Evolutionary conservation across 106 monocot species (phyloP), one percentile per base, ranked within the genome.

Genomic region (Apostasia ramifera): DNA sequence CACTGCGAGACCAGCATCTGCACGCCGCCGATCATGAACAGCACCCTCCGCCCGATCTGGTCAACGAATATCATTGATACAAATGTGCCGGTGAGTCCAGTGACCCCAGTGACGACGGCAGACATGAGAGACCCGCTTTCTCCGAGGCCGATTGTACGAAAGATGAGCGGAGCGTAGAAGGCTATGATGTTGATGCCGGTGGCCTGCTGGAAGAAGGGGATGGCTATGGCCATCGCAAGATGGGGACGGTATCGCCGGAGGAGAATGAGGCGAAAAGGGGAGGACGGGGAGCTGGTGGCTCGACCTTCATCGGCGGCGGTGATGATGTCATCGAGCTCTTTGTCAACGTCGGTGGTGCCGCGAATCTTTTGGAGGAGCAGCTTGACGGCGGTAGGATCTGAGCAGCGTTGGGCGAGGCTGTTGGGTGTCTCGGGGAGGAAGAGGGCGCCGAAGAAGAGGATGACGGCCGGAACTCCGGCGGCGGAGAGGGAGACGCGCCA

Each of bases 141-240:
- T 3, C 71, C 78, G 3, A 81, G 62, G 0, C 82, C 82, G 7
- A 82, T 65, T 1, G 81, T 79, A 14, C 82, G 67, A 48, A 82
- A 73, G 6, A 79, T 49, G 8, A 82, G 53, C 4, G 79, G 82
- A 5, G 75, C 75, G 40, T 86, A 86, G 69, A 81, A 81, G 13
- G 57, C 78, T 12, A 86, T 75, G 40, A 79, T 78, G 42, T 86
- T 81, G 69, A 81, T 79, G 3, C 81, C 85, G 12, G 85, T 86
- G 26, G 79, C 69, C 60, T 84, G 84, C 58, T 73, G 74, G 63
- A 68, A 75, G 57, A 67, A 68, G 2, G 74, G 67, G 26, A 67
- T 67, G 49, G 47, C 11, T 0, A 73, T 38, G 1, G 78, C 72
- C 54, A 71, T 70, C 10, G 57, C 56, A 4, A 77, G 57, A 0